Evolutionary conservation across 2,329 filamentous ascomycete species (phyloP).

Genomic region (Exophiala bonariae): DNA sequence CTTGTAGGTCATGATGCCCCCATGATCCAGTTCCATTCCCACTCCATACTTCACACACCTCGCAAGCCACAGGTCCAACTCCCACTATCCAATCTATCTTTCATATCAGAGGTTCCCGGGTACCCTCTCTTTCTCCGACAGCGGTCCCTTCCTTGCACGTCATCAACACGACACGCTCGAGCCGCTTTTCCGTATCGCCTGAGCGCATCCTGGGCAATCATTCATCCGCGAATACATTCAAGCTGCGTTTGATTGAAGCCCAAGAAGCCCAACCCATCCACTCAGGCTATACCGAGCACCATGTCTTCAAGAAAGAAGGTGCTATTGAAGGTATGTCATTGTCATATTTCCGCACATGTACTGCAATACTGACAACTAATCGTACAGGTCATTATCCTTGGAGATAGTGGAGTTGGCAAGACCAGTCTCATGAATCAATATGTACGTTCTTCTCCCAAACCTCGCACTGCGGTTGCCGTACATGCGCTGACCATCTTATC

Average conservation of each 20-base stretch:
- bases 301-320: conserved; percentile 90
- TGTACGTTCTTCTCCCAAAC: conserved; percentile 58
- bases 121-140: no score
- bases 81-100: no score
- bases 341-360: conserved; percentile 5
- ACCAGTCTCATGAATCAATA: conserved; percentile 99
- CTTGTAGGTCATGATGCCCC: no score
- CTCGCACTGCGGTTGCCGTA: not conserved
- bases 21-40: no score
- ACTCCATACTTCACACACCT: no score
- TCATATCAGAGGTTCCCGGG: no score
- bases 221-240: no score
- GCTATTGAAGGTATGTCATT: conserved; percentile 70
- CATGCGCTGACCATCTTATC: conserved; percentile 5
- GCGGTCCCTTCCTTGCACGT: no score
- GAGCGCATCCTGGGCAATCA: no score
- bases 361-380: conserved; percentile 13
- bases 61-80: no score
- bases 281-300: conserved; percentile 19
- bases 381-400: conserved; percentile 90
- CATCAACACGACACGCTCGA: no score
- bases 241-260: not conserved
- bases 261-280: not conserved
- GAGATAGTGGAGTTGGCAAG: conserved; percentile 98
- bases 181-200: no score